Percentiles rank a stretch among this genome's conserved stretches.
phyloP scores from a whole-genome alignment of 2,329 filamentous ascomycete species.

The Rutstroemia sp. region DNA sequence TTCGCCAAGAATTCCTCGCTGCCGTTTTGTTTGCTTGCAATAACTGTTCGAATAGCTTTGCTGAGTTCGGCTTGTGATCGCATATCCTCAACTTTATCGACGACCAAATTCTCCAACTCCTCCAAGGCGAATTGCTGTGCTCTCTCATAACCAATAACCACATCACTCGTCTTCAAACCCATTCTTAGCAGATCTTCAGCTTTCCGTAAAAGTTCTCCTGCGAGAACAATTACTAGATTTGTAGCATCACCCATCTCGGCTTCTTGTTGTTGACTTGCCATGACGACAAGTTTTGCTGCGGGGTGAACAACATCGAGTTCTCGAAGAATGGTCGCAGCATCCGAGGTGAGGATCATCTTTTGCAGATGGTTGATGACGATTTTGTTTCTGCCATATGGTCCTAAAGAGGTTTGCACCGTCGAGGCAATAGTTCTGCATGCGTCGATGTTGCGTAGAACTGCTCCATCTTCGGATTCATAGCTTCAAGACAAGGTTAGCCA shows the following conservation, averaged over 20 bases:
- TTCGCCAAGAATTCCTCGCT: constrained; percentile 82
- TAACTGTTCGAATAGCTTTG: constrained; percentile 92
- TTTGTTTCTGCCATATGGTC: constrained; percentile 97
- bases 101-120: constrained; percentile 76
- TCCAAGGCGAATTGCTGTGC: constrained; percentile 84
- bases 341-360: constrained; percentile 98
- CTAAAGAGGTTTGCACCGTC: constrained; percentile 94
- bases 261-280: constrained; percentile 98
- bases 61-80: constrained; percentile 73
- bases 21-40: constrained; percentile 94
- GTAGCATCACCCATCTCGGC: constrained; percentile 98
- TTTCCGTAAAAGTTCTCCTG: constrained; percentile 92
- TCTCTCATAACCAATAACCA: constrained; percentile 91
- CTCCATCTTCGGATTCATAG: constrained; percentile 98
- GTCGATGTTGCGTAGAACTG: constrained; percentile 96
- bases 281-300: constrained; percentile 92
- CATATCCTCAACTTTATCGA: constrained; percentile 86
- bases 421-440: constrained; percentile 92
- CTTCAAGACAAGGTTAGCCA: constrained; percentile 43
- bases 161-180: constrained; percentile 97
- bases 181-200: constrained; percentile 93
- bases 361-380: constrained; percentile 99
- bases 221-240: constrained; percentile 92
- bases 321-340: constrained; percentile 92
- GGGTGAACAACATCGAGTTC: constrained; percentile 98